These are phyloP conservation scores for Chrysoporthe austroafricana DNA, from an alignment of 2,329 filamentous ascomycete genomes.

Conservation along the genomic window DNA sequence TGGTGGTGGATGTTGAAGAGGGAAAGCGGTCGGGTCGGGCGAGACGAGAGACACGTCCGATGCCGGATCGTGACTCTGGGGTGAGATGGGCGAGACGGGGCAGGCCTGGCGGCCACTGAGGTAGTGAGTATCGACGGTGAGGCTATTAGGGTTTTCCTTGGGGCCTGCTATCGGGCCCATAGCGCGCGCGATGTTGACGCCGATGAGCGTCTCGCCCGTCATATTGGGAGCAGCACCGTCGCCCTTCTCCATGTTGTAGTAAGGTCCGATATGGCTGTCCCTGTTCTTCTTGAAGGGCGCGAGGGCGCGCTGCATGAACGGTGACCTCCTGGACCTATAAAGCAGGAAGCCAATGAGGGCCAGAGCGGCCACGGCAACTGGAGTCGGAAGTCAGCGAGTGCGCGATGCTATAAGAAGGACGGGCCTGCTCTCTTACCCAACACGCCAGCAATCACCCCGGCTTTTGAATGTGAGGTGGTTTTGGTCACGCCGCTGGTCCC, in stretches of 20 bases:
- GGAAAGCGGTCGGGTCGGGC: background rate
- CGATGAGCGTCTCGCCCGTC: slow-evolving; percentile 16
- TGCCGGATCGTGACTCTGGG: background rate
- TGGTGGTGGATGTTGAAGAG: slow-evolving; percentile 3
- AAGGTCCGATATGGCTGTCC: background rate
- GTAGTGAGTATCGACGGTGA: slow-evolving; percentile 13
- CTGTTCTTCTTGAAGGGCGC: background rate
- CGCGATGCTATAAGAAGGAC: background rate
- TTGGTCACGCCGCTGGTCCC: background rate
- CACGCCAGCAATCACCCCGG: slow-evolving; percentile 16
- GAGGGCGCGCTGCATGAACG: slow-evolving; percentile 9
- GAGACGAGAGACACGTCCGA: slow-evolving; percentile 18
- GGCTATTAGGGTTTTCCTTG: background rate
- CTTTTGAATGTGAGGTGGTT: slow-evolving; percentile 1
- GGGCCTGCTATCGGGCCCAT: background rate
- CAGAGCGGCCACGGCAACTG: slow-evolving; percentile 8
- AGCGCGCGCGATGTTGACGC: background rate
- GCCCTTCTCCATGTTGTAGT: slow-evolving; percentile 13
- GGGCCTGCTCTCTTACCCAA: background rate
- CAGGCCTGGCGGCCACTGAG: background rate
- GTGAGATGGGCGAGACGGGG: slow-evolving; percentile 13
- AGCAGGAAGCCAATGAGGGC: slow-evolving; percentile 10
- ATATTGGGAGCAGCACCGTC: slow-evolving; percentile 8
- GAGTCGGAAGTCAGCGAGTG: background rate
- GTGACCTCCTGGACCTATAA: slow-evolving; percentile 7